Evolutionary conservation across 2,329 filamentous ascomycete species (phyloP), one percentile per base, ranked within the genome.

Genomic region (Fusarium oligoseptatum): DNA sequence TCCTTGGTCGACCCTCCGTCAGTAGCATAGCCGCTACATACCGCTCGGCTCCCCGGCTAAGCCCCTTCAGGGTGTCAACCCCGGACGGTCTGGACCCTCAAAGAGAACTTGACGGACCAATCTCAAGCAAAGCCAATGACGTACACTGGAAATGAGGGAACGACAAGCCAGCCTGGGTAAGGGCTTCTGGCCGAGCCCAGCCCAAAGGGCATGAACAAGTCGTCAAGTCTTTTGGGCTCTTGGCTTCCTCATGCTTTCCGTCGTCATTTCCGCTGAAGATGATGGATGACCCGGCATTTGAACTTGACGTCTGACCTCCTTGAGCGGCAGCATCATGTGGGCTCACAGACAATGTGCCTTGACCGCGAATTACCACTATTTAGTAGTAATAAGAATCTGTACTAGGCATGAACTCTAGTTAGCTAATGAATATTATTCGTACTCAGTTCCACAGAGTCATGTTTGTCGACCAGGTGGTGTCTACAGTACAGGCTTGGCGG

Each of bases 71-170:
- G 61, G 41, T 63, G 60, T 48, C 41, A 67, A 65, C 76, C 72
- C 66, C 52, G 29, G 70, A 67, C 43, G 62, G 76, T 75, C 76
- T 77, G 66, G 74, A 73, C 68, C 76, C 66, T 68, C 56, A 39
- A 45, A 62, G 60, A 71, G 72, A 73, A 76, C 73, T 76, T 72
- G 50, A 22, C 60, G 62, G 72, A 67, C 70, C 75, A 67, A 66
- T 75, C 70, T 66, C 9, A 48, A 11, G 41, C 60, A 39, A 43
- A 64, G 52, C 27, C 55, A 68, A 70, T 75, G 62, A 72, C 67
- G 70, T 68, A 68, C 41, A 36, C 50, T 55, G 63, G 68, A 62
- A 64, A 67, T 62, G 56, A 58, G 58, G 57, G 6, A 27, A 27
- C 24, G 32, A 34, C 45, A 39, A 43, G 45, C 37, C 24, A 27